Percentiles rank a stretch among this genome's conserved stretches.
Evolutionary conservation across 2,329 filamentous ascomycete species (phyloP).

Genomic region (Golovinomyces cichoracearum): DNA sequence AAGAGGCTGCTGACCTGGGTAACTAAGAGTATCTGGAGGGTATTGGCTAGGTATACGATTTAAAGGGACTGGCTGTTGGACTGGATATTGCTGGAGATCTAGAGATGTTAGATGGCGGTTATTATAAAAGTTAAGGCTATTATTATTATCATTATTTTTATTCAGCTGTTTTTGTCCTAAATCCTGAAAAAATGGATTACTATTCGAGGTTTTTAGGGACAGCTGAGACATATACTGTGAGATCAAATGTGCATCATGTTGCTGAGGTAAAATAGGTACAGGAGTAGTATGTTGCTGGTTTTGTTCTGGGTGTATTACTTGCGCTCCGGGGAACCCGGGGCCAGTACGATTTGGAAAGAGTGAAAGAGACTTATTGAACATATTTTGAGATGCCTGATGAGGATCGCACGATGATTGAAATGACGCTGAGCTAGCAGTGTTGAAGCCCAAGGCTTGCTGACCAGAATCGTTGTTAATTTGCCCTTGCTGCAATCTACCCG

Average conservation of each 20-base stretch:
- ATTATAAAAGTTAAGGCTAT: slow-evolving; percentile 20
- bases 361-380: slow-evolving; percentile 34
- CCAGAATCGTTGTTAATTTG: slow-evolving; percentile 18
- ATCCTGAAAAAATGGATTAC: slow-evolving; percentile 14
- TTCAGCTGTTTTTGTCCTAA: slow-evolving; percentile 5
- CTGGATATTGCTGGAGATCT: slow-evolving; percentile 9
- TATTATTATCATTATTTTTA: slow-evolving; percentile 16
- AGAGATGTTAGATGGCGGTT: slow-evolving; percentile 13
- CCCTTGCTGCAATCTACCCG: slow-evolving; percentile 31
- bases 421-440: slow-evolving; percentile 43
- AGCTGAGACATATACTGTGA: slow-evolving; percentile 12
- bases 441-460: slow-evolving; percentile 3
- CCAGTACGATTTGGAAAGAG: slow-evolving; percentile 57
- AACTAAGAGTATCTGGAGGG: slow-evolving; percentile 5
- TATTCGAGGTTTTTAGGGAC: slow-evolving; percentile 7
- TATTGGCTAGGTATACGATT: too few relatives aligned
- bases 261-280: slow-evolving; percentile 13
- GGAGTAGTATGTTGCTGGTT: slow-evolving; percentile 16
- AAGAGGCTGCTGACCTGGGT: slow-evolving; percentile 6
- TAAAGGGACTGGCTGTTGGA: slow-evolving; percentile 16
- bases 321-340: slow-evolving; percentile 20
- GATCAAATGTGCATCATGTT: slow-evolving; percentile 11
- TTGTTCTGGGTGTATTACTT: slow-evolving; percentile 18
- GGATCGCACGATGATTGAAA: slow-evolving; percentile 20
- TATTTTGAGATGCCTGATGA: slow-evolving; percentile 43